These are phyloP conservation scores for Daldinia concentrica DNA, from an alignment of 495 filamentous ascomycete genomes.

Conservation along the genomic window DNA sequence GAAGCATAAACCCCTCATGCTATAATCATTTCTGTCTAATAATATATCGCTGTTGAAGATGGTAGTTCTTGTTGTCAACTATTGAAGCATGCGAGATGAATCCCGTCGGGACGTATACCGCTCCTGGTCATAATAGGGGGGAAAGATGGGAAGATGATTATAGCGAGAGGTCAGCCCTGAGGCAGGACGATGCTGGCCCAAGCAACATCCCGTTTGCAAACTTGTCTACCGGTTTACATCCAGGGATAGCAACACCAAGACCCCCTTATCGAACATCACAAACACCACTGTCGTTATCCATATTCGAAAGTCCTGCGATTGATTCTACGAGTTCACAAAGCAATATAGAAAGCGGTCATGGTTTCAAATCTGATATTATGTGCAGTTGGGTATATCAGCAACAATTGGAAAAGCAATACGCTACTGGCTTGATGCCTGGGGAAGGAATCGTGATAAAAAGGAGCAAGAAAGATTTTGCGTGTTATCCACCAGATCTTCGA, in stretches of 20 bases:
- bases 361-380: conserved; percentile 68
- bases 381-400: conserved; percentile 69
- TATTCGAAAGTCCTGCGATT: conserved; percentile 23
- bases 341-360: conserved; percentile 52
- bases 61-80: background rate
- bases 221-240: background rate
- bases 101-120: background rate
- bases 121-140: background rate
- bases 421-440: conserved; percentile 57
- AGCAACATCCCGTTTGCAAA: background rate
- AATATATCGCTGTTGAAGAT: background rate
- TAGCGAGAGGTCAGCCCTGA: background rate
- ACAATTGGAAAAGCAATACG: conserved; percentile 67
- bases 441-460: conserved; percentile 72
- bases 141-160: background rate
- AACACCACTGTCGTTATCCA: conserved; percentile 26
- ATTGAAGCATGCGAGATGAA: background rate
- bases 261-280: conserved; percentile 9
- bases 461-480: conserved; percentile 60
- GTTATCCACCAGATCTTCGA: conserved; percentile 63
- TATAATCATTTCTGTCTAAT: too few species aligned
- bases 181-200: background rate
- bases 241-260: conserved; percentile 21
- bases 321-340: conserved; percentile 35
- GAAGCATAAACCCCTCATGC: too few species aligned